Conservation (phyloP, 2,329 filamentous ascomycete genomes). For the Colletotrichum gigasporum region DNA sequence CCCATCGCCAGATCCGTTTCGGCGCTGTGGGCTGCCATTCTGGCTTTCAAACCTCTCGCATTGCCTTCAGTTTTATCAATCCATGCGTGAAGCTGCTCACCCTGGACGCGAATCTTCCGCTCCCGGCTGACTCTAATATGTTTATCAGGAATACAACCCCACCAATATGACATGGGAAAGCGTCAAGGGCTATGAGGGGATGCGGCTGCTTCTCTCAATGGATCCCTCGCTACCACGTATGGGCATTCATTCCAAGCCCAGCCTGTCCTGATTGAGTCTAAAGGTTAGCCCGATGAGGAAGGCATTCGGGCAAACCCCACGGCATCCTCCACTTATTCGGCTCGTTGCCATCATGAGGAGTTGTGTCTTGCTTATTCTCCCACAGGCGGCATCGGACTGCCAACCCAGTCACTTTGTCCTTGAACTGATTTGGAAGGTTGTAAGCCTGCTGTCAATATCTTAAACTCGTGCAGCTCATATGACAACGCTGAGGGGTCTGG, state of each 20-base stretch:
- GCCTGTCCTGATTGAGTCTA: not conserved
- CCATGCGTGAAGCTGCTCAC: not conserved
- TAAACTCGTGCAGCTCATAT: not conserved
- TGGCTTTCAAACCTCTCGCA: too few relatives aligned
- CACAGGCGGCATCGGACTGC: not conserved
- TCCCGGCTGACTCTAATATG: too few relatives aligned
- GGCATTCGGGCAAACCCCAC: not conserved
- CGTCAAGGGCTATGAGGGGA: too few relatives aligned
- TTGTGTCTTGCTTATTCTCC: not conserved
- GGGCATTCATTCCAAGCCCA: too few relatives aligned
- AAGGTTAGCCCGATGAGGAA: slow-evolving; percentile 17
- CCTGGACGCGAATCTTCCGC: too few relatives aligned
- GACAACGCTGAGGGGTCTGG: not conserved
- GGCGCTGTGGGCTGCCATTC: too few relatives aligned
- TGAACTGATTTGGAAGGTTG: slow-evolving; percentile 17
- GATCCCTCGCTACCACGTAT: too few relatives aligned
- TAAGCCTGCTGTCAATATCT: not conserved
- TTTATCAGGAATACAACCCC: too few relatives aligned
- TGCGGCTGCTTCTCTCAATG: too few relatives aligned
- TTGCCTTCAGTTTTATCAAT: not conserved
- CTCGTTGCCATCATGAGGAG: not conserved
- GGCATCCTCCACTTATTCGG: not conserved
- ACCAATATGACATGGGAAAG: too few relatives aligned
- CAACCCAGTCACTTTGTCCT: not conserved
- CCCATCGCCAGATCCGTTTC: too few relatives aligned